Percentiles rank a stretch among this genome's conserved stretches.
These are phyloP conservation scores for Rasamsonia emersonii DNA, from an alignment of 2,329 filamentous ascomycete genomes.

Conservation along the genomic window DNA sequence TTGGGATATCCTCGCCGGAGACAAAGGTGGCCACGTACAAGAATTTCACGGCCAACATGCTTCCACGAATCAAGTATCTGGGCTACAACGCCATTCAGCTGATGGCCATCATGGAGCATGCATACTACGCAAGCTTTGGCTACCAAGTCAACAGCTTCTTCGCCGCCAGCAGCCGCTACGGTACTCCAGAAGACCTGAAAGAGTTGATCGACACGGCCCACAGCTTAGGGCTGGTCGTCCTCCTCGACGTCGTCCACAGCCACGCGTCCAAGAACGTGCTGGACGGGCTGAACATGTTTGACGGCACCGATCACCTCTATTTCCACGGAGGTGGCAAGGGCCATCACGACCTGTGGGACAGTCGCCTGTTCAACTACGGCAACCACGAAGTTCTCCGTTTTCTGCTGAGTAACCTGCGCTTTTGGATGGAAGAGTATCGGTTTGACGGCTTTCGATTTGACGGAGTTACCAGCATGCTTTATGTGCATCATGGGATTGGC, in stretches of 20 bases:
- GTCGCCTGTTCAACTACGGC: slow-evolving; percentile 93
- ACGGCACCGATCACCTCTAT: slow-evolving; percentile 89
- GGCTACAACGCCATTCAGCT: slow-evolving; percentile 98
- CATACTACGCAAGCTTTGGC: slow-evolving; percentile 97
- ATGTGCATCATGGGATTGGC: slow-evolving; percentile 90
- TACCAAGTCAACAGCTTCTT: slow-evolving; percentile 99
- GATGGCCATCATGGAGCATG: slow-evolving; percentile 99
- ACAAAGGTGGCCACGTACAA: slow-evolving; percentile 87
- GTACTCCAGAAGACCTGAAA: slow-evolving; percentile 86
- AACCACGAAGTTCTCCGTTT: slow-evolving; percentile 93
- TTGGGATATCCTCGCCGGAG: slow-evolving; percentile 91
- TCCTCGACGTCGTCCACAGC: slow-evolving; percentile 94
- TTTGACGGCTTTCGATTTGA: slow-evolving; percentile 98
- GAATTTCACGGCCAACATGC: slow-evolving; percentile 87
- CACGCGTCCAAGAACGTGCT: slow-evolving; percentile 96
- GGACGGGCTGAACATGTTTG: slow-evolving; percentile 92
- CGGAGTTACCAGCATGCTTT: slow-evolving; percentile 97
- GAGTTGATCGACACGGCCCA: slow-evolving; percentile 95
- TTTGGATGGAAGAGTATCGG: slow-evolving; percentile 98
- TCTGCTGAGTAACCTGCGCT: slow-evolving; percentile 85
- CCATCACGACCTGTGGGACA: slow-evolving; percentile 90
- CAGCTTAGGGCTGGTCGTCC: slow-evolving; percentile 76
- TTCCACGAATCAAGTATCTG: slow-evolving; percentile 79
- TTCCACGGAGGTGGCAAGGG: slow-evolving; percentile 85
- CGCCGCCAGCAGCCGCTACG: slow-evolving; percentile 91